Base-by-base conservation (phyloP, 352 stramenopile genomes). In the Paralagenidium karlingii region DNA sequence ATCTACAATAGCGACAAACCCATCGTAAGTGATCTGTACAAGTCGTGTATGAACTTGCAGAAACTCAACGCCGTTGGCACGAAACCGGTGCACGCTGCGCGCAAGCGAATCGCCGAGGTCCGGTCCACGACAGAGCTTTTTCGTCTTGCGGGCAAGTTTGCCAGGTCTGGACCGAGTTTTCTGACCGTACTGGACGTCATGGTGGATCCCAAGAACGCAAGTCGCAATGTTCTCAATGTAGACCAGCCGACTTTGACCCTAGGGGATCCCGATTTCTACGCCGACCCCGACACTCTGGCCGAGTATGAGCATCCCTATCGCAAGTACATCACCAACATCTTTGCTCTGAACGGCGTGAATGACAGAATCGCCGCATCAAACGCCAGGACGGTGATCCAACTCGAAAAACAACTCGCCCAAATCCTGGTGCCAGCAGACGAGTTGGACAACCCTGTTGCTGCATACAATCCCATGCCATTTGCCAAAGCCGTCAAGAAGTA, bases 241-340 rank as follows among this genome's bases (percentile, higher is more conserved):
- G 77, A 59, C 12, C 86, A 96, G 47, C 65, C 32, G 2, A 71
- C 86, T 1, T 59, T 97, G n/a, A 75, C 71, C 25, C 53, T 98
- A 9, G 87, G 87, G 0, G 82, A 95, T 51, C 68, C 63, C 3
- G 58, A 94, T 51, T 97, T 97, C 46, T 97, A 97, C 52, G 66
- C 96, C 34, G 81, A 97, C 46, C 49, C 68, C 2, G 63, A 58
- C 15, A 65, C 91, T 36, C 95, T 94, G 44, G 51, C 76, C 22
- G 60, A 76, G 8, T 54, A 95, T 16, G 61, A 64, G 9, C 51
- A 57, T 13, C 61, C 63, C 8, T 96, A 94, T 31, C 63, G 77
- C 33, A 64, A 65, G 25, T 86, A 84, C 41, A 56, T 97, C 22
- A 54, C 68, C 9, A 49, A 67, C n/a, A 51, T 97, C 39, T n/a